phyloP scores from a whole-genome alignment of 2,329 filamentous ascomycete species.

The Epichloe sp. region DNA sequence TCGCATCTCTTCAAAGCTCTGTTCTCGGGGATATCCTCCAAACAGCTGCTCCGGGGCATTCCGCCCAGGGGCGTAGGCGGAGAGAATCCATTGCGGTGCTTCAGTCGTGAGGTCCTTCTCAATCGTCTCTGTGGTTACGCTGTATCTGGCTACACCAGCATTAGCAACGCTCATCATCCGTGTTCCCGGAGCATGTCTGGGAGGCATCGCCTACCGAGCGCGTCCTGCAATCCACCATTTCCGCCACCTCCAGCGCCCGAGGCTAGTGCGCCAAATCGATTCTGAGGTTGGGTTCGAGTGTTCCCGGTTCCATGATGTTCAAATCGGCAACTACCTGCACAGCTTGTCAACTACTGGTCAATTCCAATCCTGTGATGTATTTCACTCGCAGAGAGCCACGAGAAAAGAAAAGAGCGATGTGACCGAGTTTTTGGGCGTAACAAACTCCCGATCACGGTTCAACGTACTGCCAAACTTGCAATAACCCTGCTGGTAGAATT shows the following conservation, averaged over 20 bases:
- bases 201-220: slow-evolving; percentile 10
- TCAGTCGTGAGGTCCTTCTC: slow-evolving; percentile 56
- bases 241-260: slow-evolving; percentile 12
- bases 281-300: slow-evolving; percentile 25
- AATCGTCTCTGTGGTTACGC: slow-evolving; percentile 45
- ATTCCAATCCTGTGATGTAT: neutral
- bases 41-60: slow-evolving; percentile 74
- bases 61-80: slow-evolving; percentile 66
- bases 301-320: slow-evolving; percentile 34
- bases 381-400: neutral
- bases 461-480: slow-evolving; percentile 34
- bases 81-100: slow-evolving; percentile 73
- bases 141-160: slow-evolving; percentile 25
- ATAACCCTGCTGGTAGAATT: slow-evolving; percentile 36
- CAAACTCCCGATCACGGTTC: neutral
- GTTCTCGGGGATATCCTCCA: slow-evolving; percentile 64
- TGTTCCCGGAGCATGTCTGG: neutral
- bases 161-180: slow-evolving; percentile 2
- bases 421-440: neutral
- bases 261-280: slow-evolving; percentile 44
- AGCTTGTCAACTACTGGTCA: neutral
- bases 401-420: neutral
- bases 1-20: slow-evolving; percentile 79
- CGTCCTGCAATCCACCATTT: slow-evolving; percentile 13
- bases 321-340: slow-evolving; percentile 38